These are phyloP conservation scores for Taphrina deformans DNA, from an alignment of 1,139 yeast genomes.

Conservation along the genomic window DNA sequence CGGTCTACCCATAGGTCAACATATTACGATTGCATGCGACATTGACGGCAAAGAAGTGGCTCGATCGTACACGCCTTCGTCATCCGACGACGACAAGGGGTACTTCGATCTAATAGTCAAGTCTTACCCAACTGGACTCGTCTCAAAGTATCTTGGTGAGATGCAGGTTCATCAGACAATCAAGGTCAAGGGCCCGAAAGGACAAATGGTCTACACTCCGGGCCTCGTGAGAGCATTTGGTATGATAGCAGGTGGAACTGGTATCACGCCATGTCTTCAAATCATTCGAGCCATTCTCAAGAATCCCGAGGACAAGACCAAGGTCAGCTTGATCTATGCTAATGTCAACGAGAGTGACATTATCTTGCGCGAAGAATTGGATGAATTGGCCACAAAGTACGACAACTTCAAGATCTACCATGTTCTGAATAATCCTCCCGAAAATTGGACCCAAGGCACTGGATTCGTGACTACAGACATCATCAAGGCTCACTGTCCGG, in stretches of 20 bases:
- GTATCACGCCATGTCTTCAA: slow-evolving; percentile 92
- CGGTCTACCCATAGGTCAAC: slow-evolving; percentile 92
- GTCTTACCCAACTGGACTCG: slow-evolving; percentile 85
- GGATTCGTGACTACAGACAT: slow-evolving; percentile 84
- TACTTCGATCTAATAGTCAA: slow-evolving; percentile 86
- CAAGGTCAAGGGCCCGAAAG: slow-evolving; percentile 88
- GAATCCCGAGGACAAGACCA: slow-evolving; percentile 74
- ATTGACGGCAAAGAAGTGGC: slow-evolving; percentile 80
- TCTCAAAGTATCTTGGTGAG: slow-evolving; percentile 72
- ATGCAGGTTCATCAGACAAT: slow-evolving; percentile 69
- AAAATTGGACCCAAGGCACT: slow-evolving; percentile 72
- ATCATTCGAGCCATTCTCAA: slow-evolving; percentile 75
- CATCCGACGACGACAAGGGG: slow-evolving; percentile 78
- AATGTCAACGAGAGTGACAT: slow-evolving; percentile 77
- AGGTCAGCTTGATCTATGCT: slow-evolving; percentile 72
- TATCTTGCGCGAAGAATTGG: slow-evolving; percentile 75
- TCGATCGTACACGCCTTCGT: slow-evolving; percentile 91
- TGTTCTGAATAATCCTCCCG: slow-evolving; percentile 74
- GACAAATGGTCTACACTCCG: slow-evolving; percentile 80
- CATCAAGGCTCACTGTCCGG: slow-evolving; percentile 65
- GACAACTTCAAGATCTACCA: slow-evolving; percentile 70
- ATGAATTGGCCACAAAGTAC: slow-evolving; percentile 59
- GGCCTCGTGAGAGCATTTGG: slow-evolving; percentile 73
- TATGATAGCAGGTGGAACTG: slow-evolving; percentile 94
- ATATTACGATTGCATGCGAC: slow-evolving; percentile 62